Evolutionary conservation across 352 stramenopile genomes (phyloP).

Genomic region (Globisporangium perplexum): DNA sequence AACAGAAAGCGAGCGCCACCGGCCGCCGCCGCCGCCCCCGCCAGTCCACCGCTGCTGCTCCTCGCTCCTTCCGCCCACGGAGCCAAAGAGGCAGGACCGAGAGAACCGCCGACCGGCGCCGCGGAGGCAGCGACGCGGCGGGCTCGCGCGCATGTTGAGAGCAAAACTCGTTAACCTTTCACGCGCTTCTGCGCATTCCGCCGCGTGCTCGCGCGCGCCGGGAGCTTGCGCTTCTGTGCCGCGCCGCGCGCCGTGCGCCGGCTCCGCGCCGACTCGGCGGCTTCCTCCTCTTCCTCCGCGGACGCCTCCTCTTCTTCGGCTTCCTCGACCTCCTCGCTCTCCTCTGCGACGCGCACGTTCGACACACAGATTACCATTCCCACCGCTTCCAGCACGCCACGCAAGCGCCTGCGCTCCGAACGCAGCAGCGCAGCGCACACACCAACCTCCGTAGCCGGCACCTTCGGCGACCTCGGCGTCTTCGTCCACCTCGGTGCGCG

Average conservation of each 20-base stretch:
- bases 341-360: conserved; percentile 24
- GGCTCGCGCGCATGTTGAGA: conserved; percentile 5
- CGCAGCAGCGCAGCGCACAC: too few relatives aligned
- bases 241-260: conserved; percentile 20
- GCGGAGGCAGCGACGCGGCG: background rate
- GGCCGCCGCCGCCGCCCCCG: background rate
- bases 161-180: conserved; percentile 49
- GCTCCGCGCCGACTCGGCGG: conserved; percentile 16
- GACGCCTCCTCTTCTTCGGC: conserved; percentile 17
- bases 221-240: conserved; percentile 21
- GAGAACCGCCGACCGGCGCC: background rate
- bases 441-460: conserved; percentile 12
- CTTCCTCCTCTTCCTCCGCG: conserved; percentile 20
- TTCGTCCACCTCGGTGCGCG: conserved; percentile 7
- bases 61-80: conserved; percentile 3
- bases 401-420: too few relatives aligned
- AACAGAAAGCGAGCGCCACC: background rate
- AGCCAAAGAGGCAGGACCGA: background rate
- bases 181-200: conserved; percentile 39
- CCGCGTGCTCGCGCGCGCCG: conserved; percentile 11
- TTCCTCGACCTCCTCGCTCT: conserved; percentile 28
- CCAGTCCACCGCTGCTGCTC: background rate
- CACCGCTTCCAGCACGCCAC: too few relatives aligned
- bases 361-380: background rate
- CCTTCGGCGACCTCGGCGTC: conserved; percentile 9